phyloP scores from a whole-genome alignment of 768 basidiomycete species.

The Leccinum olivaceopallidum region DNA sequence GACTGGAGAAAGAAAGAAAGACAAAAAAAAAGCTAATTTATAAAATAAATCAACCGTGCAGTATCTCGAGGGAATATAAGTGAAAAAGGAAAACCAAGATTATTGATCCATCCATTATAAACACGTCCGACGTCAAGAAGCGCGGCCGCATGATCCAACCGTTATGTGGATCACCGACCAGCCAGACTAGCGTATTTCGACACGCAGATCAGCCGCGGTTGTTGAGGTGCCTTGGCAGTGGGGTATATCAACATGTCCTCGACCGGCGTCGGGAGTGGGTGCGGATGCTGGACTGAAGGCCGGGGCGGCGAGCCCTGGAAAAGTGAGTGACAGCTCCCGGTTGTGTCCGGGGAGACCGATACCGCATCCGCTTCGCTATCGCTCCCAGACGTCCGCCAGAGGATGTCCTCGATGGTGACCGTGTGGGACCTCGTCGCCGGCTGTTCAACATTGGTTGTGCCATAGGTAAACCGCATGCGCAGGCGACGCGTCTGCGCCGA shows the following conservation, averaged over 20 bases:
- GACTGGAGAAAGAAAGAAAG: background rate
- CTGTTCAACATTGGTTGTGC: constrained; percentile 22
- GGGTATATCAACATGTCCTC: constrained; percentile 46
- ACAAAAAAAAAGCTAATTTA: constrained; percentile 19
- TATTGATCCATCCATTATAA: constrained; percentile 5
- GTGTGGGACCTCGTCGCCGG: constrained; percentile 32
- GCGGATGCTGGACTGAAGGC: constrained; percentile 23
- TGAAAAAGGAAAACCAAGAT: background rate
- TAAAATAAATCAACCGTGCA: constrained; percentile 25
- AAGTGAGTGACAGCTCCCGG: constrained; percentile 18
- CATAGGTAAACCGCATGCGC: constrained; percentile 38
- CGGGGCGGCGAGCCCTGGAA: constrained; percentile 17
- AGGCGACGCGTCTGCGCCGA: constrained; percentile 54
- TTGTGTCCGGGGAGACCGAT: constrained; percentile 22
- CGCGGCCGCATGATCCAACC: background rate
- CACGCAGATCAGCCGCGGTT: constrained; percentile 18
- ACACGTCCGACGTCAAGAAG: background rate
- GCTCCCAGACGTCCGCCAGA: constrained; percentile 27
- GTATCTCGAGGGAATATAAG: background rate
- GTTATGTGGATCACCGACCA: constrained; percentile 24
- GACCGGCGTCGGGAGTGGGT: constrained; percentile 60
- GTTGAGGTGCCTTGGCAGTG: constrained; percentile 9
- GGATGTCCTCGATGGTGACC: constrained; percentile 27
- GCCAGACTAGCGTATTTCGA: constrained; percentile 34
- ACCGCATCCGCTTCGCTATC: constrained; percentile 21